Percentiles rank a stretch among this genome's conserved stretches.
Evolutionary conservation across 2,329 filamentous ascomycete species (phyloP).

Genomic region (Gaeumannomyces tritici): DNA sequence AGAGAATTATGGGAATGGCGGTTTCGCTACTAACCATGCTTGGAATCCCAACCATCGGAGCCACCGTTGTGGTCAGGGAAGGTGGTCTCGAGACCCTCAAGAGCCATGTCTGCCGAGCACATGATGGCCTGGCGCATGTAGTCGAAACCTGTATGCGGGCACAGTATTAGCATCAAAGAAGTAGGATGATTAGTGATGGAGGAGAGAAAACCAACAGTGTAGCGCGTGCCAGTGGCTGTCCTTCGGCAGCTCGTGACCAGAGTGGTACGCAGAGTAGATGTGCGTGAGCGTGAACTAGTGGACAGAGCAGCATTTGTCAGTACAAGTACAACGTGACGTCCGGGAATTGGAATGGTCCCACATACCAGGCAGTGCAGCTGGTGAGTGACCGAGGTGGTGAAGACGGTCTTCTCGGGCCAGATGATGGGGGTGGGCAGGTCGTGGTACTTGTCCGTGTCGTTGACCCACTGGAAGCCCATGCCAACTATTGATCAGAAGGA

Average conservation of each 20-base stretch:
- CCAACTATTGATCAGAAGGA: conserved; percentile 14
- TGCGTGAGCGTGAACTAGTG: conserved; percentile 28
- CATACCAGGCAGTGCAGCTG: conserved; percentile 24
- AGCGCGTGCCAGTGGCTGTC: conserved; percentile 38
- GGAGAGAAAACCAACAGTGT: conserved; percentile 14
- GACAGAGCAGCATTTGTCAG: too few species aligned
- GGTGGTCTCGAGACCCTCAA: conserved; percentile 35
- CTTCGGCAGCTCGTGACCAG: conserved; percentile 26
- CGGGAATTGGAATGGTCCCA: neutral
- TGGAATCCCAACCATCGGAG: conserved; percentile 36
- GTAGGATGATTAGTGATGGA: too few species aligned
- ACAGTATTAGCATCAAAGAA: conserved; percentile 10
- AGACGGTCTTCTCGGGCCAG: conserved; percentile 24
- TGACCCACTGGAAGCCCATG: conserved; percentile 26
- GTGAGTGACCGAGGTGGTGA: conserved; percentile 25
- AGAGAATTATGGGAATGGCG: neutral
- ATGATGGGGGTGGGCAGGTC: conserved; percentile 24
- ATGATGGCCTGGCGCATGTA: conserved; percentile 37
- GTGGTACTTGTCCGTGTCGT: conserved; percentile 24
- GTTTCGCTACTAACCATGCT: conserved; percentile 23
- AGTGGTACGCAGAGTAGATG: conserved; percentile 30
- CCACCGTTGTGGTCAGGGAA: conserved; percentile 35
- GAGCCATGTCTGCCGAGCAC: conserved; percentile 33
- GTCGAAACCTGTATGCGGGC: conserved; percentile 22
- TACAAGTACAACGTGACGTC: too few species aligned